Conservation (phyloP, 83 land plant genomes). For the Diphasiastrum complanatum region DNA sequence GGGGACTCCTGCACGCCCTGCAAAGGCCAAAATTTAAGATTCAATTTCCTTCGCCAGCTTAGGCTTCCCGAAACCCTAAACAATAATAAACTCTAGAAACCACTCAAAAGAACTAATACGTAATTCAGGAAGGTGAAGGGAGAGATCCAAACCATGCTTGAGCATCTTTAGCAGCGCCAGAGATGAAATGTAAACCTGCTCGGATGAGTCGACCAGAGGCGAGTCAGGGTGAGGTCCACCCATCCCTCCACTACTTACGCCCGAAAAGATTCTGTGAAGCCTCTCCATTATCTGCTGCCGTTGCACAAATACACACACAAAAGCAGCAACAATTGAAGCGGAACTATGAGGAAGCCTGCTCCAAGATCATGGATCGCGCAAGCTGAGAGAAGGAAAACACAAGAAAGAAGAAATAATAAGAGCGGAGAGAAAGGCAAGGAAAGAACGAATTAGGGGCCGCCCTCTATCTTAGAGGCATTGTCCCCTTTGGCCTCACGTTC, state of each 20-base stretch:
- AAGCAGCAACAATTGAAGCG: too few species aligned
- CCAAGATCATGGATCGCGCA: too few species aligned
- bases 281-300: too few species aligned
- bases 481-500: too few species aligned
- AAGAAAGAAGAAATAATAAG: too few species aligned
- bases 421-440: too few species aligned
- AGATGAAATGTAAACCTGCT: slow-evolving; percentile 98
- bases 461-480: too few species aligned
- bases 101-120: not conserved
- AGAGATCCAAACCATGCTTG: slow-evolving; percentile 66
- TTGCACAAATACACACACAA: too few species aligned
- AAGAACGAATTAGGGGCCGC: too few species aligned
- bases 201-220: slow-evolving; percentile 86
- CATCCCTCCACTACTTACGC: slow-evolving; percentile 49
- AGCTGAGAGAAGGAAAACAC: too few species aligned
- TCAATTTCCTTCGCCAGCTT: too few species aligned
- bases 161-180: slow-evolving; percentile 99
- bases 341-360: too few species aligned
- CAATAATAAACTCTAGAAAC: not conserved
- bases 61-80: not conserved
- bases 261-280: slow-evolving; percentile 85
- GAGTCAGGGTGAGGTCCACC: slow-evolving; percentile 88
- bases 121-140: not conserved
- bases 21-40: slow-evolving; percentile 5
- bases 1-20: slow-evolving; percentile 97